A percentile compares a stretch with the other conserved stretches of the same genome.
Evolutionary conservation across 1,284 basidiomycete genomes (phyloP).

Genomic region (Rhodofomes roseus): DNA sequence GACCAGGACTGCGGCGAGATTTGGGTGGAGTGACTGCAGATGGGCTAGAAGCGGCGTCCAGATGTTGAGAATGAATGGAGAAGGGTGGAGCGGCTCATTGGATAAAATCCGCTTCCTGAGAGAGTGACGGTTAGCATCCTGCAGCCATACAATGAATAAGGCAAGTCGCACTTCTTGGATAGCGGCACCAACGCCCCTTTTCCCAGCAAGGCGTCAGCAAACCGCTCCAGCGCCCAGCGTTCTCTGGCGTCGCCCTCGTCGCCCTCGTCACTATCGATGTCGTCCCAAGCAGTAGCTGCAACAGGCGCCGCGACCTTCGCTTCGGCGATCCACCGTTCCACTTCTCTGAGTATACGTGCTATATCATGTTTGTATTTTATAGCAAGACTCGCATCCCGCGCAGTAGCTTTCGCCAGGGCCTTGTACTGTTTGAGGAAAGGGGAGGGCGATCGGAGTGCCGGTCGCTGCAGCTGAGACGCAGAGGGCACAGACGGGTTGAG

Average conservation of each 20-base stretch:
- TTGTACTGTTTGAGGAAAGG: constrained; percentile 73
- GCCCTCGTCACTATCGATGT: constrained; percentile 31
- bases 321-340: constrained; percentile 74
- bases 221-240: constrained; percentile 60
- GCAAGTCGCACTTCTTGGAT: constrained; percentile 63
- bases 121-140: constrained; percentile 10
- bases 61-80: constrained; percentile 49
- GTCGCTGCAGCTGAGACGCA: constrained; percentile 11
- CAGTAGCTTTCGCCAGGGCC: constrained; percentile 52
- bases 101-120: constrained; percentile 58
- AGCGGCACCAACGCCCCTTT: constrained; percentile 73
- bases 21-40: constrained; percentile 52
- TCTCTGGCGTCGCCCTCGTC: constrained; percentile 49
- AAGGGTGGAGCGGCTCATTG: constrained; percentile 44
- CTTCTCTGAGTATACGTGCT: constrained; percentile 45
- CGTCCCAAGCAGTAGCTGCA: constrained; percentile 38
- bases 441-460: constrained; percentile 43
- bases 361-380: constrained; percentile 48
- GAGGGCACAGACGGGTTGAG: constrained; percentile 52
- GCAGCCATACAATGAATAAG: background rate
- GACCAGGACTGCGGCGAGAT: constrained; percentile 50
- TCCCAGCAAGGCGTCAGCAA: constrained; percentile 60
- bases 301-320: constrained; percentile 56
- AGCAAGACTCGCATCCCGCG: constrained; percentile 59
- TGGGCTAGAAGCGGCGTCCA: constrained; percentile 73